Evolutionary conservation across 257 asterid species (phyloP).

Genomic region (Solanum tarijense): DNA sequence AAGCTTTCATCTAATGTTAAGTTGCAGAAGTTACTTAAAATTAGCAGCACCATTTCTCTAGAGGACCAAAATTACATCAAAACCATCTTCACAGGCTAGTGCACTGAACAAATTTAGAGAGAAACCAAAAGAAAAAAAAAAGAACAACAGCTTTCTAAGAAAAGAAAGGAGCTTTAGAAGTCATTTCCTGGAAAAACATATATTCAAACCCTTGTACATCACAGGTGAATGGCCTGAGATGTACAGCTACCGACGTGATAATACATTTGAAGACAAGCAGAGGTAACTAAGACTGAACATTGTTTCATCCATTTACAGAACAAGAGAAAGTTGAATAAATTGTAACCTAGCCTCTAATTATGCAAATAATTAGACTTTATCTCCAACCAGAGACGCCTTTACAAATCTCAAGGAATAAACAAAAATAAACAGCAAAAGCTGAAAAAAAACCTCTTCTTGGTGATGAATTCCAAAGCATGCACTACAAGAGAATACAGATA

Average conservation of each 20-base stretch:
- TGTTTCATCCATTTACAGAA: background rate
- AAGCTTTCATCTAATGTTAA: background rate
- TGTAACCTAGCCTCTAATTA: background rate
- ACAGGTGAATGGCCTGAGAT: background rate
- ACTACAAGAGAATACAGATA: conserved; percentile 79
- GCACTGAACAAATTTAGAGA: background rate
- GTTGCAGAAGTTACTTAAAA: background rate
- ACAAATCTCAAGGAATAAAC: background rate
- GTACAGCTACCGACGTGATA: background rate
- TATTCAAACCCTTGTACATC: background rate
- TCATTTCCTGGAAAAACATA: background rate
- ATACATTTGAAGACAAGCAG: background rate
- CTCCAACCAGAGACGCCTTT: background rate
- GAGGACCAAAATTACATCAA: background rate
- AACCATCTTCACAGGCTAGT: background rate
- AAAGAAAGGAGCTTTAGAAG: background rate
- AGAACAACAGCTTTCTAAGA: background rate
- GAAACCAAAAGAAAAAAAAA: background rate
- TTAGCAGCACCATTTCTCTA: background rate
- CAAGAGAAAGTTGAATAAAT: background rate
- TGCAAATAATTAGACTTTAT: background rate
- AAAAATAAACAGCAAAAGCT: background rate
- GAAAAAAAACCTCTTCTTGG: conserved; percentile 66
- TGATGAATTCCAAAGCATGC: conserved; percentile 79
- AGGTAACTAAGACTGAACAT: background rate